Base-by-base conservation (phyloP, 2,329 filamentous ascomycete genomes). In the Aspergillus terreus region DNA sequence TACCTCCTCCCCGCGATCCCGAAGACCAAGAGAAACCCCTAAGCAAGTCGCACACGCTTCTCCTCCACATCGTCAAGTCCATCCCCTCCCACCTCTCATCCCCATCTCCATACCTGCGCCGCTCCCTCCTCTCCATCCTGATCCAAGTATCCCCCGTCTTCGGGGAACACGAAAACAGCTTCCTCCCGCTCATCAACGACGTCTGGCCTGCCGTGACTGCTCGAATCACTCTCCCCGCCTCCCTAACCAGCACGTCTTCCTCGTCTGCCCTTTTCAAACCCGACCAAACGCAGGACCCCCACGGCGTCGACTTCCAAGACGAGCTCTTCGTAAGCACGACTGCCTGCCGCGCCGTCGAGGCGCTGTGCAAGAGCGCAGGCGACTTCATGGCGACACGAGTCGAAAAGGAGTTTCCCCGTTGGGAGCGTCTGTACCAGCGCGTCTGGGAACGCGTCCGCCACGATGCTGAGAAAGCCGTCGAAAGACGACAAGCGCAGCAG, bases 11-110 rank as follows among this genome's bases (percentile, higher is more conserved):
- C 11, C 69, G 69, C 41, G 79, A 86, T 63, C 69, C 73, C 19
- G 75, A 81, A 27, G 79, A 82, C 51, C 59, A 54, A 47, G 77
- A 81, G 17, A 83, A 85, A n/a, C 85, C 85, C 0, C 72, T 81
- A 33, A 88, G 87, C 43, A 87, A 88, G 58, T 89, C 88, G 0
- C 95, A 95, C 69, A 78, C 78, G n/a, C 80, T 96, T 10, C 82
- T 97, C 3, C 79, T 90, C 32, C 86, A 86, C 51, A 94, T 99
- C 51, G 84, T 91, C 21, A 82, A 82, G 45, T 83, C 95, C 1
- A 92, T 91, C 4, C 92, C 96, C 64, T 86, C 96, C 66, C 94
- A 96, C 69, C 81, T 99, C 10, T 91, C 92, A 5, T 92, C 90
- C 0, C 85, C 89, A 0, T 92, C 90, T 0, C 84, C 92, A 0